A percentile compares a stretch with the other conserved stretches of the same genome.
Evolutionary conservation across 2,329 filamentous ascomycete species (phyloP).

Genomic region (Escovopsis sp.): DNA sequence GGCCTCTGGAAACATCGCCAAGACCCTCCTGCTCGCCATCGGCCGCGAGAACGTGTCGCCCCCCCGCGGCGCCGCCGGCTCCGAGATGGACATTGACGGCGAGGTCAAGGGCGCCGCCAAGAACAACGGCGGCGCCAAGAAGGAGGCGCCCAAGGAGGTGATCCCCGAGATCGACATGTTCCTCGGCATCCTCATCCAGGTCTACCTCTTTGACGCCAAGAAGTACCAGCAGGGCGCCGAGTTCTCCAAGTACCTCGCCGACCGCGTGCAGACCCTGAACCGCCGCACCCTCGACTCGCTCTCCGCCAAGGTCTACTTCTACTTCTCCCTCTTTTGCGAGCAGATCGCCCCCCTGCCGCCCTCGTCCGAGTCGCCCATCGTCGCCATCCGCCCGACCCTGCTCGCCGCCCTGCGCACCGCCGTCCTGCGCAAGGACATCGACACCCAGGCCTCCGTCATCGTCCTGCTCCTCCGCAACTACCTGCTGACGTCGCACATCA

Average conservation of each 20-base stretch:
- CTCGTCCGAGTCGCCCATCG: slow-evolving; percentile 74
- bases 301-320: slow-evolving; percentile 93
- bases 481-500: slow-evolving; percentile 88
- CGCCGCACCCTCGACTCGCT: slow-evolving; percentile 87
- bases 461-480: slow-evolving; percentile 93
- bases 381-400: slow-evolving; percentile 72
- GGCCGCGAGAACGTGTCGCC: slow-evolving; percentile 43
- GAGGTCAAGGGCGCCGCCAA: slow-evolving; percentile 38
- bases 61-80: slow-evolving; percentile 36
- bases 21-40: slow-evolving; percentile 55
- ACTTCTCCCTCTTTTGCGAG: slow-evolving; percentile 92
- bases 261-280: slow-evolving; percentile 78
- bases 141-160: slow-evolving; percentile 59
- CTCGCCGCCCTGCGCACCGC: slow-evolving; percentile 83
- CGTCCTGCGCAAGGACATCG: slow-evolving; percentile 91
- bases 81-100: slow-evolving; percentile 61
- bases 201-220: slow-evolving; percentile 77
- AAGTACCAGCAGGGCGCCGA: slow-evolving; percentile 64
- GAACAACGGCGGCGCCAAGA: slow-evolving; percentile 36
- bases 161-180: slow-evolving; percentile 83
- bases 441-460: slow-evolving; percentile 94
- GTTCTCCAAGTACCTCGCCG: slow-evolving; percentile 72
- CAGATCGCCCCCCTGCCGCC: slow-evolving; percentile 76
- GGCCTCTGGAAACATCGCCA: slow-evolving; percentile 44
- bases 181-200: slow-evolving; percentile 72